These are phyloP conservation scores for Phytopythium cucurbitacearum DNA, from an alignment of 352 stramenopile species.

Conservation along the genomic window DNA sequence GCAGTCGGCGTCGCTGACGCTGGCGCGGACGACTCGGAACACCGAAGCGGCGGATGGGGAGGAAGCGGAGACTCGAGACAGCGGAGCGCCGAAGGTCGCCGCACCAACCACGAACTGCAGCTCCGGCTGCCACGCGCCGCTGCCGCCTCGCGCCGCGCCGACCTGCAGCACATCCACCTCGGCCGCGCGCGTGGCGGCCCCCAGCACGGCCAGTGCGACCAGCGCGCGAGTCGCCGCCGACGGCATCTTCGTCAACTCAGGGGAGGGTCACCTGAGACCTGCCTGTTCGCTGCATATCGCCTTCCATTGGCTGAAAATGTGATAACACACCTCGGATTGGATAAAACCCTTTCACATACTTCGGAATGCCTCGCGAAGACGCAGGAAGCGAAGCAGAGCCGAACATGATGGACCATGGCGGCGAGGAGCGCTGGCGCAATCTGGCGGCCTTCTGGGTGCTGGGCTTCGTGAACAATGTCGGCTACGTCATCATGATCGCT, in stretches of 20 bases:
- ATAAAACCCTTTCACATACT: not conserved
- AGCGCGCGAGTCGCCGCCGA: not conserved
- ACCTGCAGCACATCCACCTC: slow-evolving; percentile 23
- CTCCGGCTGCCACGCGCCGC: slow-evolving; percentile 4
- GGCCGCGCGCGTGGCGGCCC: not conserved
- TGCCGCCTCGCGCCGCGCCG: not conserved
- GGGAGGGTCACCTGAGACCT: not conserved
- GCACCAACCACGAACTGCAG: slow-evolving; percentile 25
- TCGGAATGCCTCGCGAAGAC: not conserved
- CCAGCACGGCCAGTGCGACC: slow-evolving; percentile 6
- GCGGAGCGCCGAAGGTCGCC: slow-evolving; percentile 20
- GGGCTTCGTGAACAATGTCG: slow-evolving; percentile 92
- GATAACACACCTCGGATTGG: not conserved
- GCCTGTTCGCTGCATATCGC: too few relatives aligned
- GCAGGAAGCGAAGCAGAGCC: not conserved
- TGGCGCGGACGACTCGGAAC: slow-evolving; percentile 12
- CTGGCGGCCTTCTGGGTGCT: slow-evolving; percentile 89
- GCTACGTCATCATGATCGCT: slow-evolving; percentile 94
- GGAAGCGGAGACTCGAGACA: slow-evolving; percentile 14
- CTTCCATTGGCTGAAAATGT: not conserved
- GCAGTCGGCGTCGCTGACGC: slow-evolving; percentile 16
- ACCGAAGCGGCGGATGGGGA: slow-evolving; percentile 8
- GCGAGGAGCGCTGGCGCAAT: slow-evolving; percentile 31
- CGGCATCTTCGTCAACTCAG: not conserved
- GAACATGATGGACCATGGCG: not conserved